phyloP scores from a whole-genome alignment of 2,329 filamentous ascomycete species.

The Truncatella angustata region DNA sequence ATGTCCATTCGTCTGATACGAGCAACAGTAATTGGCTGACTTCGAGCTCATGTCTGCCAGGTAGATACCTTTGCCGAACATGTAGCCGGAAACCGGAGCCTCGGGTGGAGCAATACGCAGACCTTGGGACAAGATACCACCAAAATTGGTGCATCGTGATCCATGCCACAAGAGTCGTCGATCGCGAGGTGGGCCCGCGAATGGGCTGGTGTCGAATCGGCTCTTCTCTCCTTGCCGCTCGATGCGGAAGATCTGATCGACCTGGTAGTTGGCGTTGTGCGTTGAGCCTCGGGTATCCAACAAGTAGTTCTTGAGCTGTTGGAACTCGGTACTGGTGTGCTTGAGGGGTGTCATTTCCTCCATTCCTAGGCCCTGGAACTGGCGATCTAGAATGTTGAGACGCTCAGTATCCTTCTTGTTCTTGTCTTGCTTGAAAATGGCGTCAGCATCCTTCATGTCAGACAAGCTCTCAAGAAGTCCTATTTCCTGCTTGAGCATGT shows the following conservation, averaged over 20 bases:
- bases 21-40: constrained; percentile 73
- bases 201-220: constrained; percentile 61
- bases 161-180: constrained; percentile 85
- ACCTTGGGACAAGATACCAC: constrained; percentile 83
- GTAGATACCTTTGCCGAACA: constrained; percentile 91
- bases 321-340: constrained; percentile 59
- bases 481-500: constrained; percentile 69
- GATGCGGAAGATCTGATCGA: constrained; percentile 80
- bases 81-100: constrained; percentile 76
- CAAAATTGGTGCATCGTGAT: constrained; percentile 78
- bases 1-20: constrained; percentile 60
- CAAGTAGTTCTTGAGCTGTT: constrained; percentile 65
- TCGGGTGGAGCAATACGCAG: constrained; percentile 86
- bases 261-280: constrained; percentile 57
- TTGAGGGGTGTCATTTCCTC: constrained; percentile 74
- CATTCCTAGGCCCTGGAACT: constrained; percentile 69
- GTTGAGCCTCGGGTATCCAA: constrained; percentile 63
- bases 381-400: constrained; percentile 67
- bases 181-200: constrained; percentile 52
- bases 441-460: constrained; percentile 80
- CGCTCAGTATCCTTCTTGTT: constrained; percentile 45
- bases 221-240: constrained; percentile 70
- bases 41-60: constrained; percentile 83
- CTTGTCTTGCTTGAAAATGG: constrained; percentile 69
- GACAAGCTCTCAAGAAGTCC: constrained; percentile 77